A percentile compares a stretch with the other conserved stretches of the same genome.
phyloP scores from a whole-genome alignment of 2,329 filamentous ascomycete genomes.

The Fusarium austroafricanum region DNA sequence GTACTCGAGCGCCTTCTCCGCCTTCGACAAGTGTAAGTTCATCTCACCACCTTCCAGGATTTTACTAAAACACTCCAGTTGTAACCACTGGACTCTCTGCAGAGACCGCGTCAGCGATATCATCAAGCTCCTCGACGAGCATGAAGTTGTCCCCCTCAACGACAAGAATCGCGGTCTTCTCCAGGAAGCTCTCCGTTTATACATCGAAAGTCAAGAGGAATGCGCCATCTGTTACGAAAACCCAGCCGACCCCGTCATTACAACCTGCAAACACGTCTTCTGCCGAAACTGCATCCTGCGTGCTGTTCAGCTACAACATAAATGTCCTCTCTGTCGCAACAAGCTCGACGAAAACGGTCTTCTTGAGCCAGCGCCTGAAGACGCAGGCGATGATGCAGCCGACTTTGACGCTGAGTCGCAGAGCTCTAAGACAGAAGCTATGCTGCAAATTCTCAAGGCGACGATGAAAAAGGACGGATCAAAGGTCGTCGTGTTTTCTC shows the following conservation, averaged over 20 bases:
- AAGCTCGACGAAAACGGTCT: conserved; percentile 69
- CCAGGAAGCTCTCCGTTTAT: conserved; percentile 79
- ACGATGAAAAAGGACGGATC: conserved; percentile 71
- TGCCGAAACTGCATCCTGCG: conserved; percentile 78
- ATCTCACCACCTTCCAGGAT: no score
- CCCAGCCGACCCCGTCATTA: conserved; percentile 81
- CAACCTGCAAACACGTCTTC: conserved; percentile 85
- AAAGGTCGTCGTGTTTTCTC: conserved; percentile 80
- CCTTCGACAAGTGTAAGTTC: conserved; percentile 75
- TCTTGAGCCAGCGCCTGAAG: conserved; percentile 73
- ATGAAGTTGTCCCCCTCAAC: conserved; percentile 76
- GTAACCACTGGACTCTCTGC: conserved; percentile 89
- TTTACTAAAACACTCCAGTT: conserved; percentile 56
- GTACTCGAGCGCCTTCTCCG: conserved; percentile 85
- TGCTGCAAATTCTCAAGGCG: conserved; percentile 79
- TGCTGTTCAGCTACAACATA: conserved; percentile 79
- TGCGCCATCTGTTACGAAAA: conserved; percentile 85
- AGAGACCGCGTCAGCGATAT: conserved; percentile 79
- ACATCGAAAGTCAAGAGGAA: conserved; percentile 83
- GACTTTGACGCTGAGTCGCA: conserved; percentile 72
- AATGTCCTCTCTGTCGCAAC: conserved; percentile 87
- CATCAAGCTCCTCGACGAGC: conserved; percentile 73
- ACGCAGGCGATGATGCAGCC: conserved; percentile 55
- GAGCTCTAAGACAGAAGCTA: conserved; percentile 85
- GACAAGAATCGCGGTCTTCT: conserved; percentile 77